Evolutionary conservation across 495 filamentous ascomycete genomes (phyloP).

Genomic region (Penicillium turbatum): DNA sequence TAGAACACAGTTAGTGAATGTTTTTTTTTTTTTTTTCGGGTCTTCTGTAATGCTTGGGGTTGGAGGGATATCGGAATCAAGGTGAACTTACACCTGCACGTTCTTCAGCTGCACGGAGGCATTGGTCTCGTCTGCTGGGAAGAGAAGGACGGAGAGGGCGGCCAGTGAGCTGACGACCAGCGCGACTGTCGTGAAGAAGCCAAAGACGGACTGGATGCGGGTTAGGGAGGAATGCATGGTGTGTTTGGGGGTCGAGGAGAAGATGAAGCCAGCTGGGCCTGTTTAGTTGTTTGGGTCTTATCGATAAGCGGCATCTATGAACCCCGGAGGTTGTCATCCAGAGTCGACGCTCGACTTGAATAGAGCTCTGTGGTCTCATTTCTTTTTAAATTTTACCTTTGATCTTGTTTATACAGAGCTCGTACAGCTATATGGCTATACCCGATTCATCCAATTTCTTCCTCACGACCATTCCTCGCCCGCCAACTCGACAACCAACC

Average conservation of each 20-base stretch:
- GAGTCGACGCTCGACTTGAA: not conserved
- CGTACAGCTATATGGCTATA: too few relatives aligned
- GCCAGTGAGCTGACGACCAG: constrained; percentile 75
- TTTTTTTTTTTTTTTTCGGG: not conserved
- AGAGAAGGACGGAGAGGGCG: constrained; percentile 71
- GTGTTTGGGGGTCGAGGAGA: constrained; percentile 8
- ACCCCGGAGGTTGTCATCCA: not conserved
- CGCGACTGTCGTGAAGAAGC: constrained; percentile 94
- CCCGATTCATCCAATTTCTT: too few relatives aligned
- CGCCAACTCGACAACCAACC: not conserved
- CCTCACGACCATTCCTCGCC: not conserved
- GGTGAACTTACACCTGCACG: constrained; percentile 72
- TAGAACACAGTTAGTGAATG: not conserved
- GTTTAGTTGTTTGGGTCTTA: constrained; percentile 21
- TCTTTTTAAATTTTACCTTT: not conserved
- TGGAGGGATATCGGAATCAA: not conserved
- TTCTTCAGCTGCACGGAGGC: constrained; percentile 65
- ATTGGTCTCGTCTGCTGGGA: constrained; percentile 58
- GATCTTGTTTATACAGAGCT: not conserved
- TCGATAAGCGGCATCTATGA: constrained; percentile 18
- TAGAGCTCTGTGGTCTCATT: not conserved
- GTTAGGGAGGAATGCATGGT: constrained; percentile 84
- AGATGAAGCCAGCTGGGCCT: constrained; percentile 40
- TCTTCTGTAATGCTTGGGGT: too few relatives aligned
- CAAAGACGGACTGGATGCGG: constrained; percentile 86